Evolutionary conservation across 768 basidiomycete genomes (phyloP).

Genomic region (Amanita muscaria): DNA sequence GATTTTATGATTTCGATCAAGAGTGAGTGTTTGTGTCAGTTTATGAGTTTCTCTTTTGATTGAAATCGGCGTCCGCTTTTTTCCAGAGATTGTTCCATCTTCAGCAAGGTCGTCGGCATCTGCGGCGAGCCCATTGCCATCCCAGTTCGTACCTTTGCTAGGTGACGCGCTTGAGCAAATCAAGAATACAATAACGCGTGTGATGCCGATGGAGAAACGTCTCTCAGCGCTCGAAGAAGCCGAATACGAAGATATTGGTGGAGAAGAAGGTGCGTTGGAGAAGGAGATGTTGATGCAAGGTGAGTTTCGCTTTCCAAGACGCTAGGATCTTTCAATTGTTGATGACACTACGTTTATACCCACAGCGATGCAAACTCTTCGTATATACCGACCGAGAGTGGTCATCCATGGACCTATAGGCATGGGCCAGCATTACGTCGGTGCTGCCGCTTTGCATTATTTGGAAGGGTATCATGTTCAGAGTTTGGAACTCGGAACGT

Average conservation of each 20-base stretch:
- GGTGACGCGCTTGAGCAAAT: slow-evolving; percentile 58
- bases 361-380: slow-evolving; percentile 88
- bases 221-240: slow-evolving; percentile 89
- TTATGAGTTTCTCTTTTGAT: slow-evolving; percentile 1
- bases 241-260: slow-evolving; percentile 74
- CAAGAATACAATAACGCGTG: slow-evolving; percentile 60
- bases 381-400: slow-evolving; percentile 85
- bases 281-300: slow-evolving; percentile 85
- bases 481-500: slow-evolving; percentile 80
- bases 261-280: slow-evolving; percentile 77
- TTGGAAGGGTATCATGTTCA: slow-evolving; percentile 95
- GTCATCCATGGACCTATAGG: slow-evolving; percentile 73
- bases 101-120: slow-evolving; percentile 88
- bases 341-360: not conserved
- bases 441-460: slow-evolving; percentile 86
- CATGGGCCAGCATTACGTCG: slow-evolving; percentile 89
- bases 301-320: slow-evolving; percentile 33
- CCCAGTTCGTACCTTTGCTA: slow-evolving; percentile 77
- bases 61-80: slow-evolving; percentile 9
- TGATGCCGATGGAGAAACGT: slow-evolving; percentile 75
- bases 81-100: slow-evolving; percentile 83
- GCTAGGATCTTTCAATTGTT: not conserved
- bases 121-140: slow-evolving; percentile 74
- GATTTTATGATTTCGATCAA: slow-evolving; percentile 98
- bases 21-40: slow-evolving; percentile 53